phyloP scores from a whole-genome alignment of 2,329 filamentous ascomycete species.

The Neoarthrinium moseri region DNA sequence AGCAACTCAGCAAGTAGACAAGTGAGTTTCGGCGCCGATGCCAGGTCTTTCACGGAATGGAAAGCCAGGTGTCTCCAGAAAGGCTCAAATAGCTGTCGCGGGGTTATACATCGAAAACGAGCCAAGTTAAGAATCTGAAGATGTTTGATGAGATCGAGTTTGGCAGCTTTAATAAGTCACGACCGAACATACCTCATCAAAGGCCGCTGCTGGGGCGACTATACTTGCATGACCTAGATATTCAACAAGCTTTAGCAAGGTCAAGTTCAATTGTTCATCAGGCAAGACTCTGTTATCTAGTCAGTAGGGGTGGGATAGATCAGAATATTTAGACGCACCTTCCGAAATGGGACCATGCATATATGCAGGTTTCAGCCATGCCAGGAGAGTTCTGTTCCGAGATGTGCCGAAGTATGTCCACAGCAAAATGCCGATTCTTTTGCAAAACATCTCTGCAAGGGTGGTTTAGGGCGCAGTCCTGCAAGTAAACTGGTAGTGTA shows the following conservation, averaged over 20 bases:
- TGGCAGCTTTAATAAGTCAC: background rate
- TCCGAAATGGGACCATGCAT: constrained; percentile 84
- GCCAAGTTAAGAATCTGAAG: constrained; percentile 66
- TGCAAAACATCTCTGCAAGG: constrained; percentile 42
- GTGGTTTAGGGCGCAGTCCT: constrained; percentile 33
- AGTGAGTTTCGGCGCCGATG: constrained; percentile 76
- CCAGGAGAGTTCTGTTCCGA: constrained; percentile 67
- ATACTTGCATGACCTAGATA: constrained; percentile 83
- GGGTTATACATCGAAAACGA: constrained; percentile 58
- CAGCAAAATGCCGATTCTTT: constrained; percentile 66
- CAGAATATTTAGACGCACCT: constrained; percentile 49
- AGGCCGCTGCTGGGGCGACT: constrained; percentile 77
- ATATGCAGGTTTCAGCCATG: constrained; percentile 79
- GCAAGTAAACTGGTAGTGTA: constrained; percentile 66
- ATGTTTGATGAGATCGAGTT: constrained; percentile 5
- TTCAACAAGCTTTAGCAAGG: constrained; percentile 79
- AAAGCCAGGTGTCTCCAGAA: constrained; percentile 89
- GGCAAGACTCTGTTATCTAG: constrained; percentile 56
- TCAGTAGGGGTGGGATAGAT: constrained; percentile 1
- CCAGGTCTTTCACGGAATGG: constrained; percentile 77
- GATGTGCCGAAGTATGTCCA: constrained; percentile 70
- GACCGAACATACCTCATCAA: constrained; percentile 63
- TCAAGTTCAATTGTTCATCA: constrained; percentile 83
- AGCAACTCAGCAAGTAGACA: constrained; percentile 79
- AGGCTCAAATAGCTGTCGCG: constrained; percentile 72